phyloP scores from a whole-genome alignment of 441 rosid species.

The Pelargonium fulgidum region DNA sequence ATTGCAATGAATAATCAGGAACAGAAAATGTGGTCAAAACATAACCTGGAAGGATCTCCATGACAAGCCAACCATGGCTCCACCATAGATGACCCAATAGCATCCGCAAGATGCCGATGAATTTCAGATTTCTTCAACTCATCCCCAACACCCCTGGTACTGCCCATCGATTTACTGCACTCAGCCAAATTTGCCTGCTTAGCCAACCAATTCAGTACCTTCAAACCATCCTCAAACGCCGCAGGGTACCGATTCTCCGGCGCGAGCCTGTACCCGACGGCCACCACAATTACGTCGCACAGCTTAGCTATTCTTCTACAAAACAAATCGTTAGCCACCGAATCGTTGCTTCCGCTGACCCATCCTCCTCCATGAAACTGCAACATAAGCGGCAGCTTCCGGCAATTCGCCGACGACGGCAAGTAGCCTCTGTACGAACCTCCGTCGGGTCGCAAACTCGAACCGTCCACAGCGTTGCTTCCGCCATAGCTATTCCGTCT shows the following conservation, averaged over 20 bases:
- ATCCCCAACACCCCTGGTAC: conserved; percentile 20
- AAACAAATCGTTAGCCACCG: conserved; percentile 73
- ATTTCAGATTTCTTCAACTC: conserved; percentile 62
- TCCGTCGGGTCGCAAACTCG: conserved; percentile 38
- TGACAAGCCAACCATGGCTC: conserved; percentile 98
- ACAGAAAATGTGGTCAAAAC: conserved; percentile 5
- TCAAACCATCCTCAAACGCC: conserved; percentile 74
- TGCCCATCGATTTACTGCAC: conserved; percentile 71
- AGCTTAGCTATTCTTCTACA: conserved; percentile 71
- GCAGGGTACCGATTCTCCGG: conserved; percentile 87
- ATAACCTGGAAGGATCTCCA: conserved; percentile 86
- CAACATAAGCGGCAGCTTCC: conserved; percentile 67
- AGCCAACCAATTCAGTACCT: conserved; percentile 81
- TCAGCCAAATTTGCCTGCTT: conserved; percentile 91
- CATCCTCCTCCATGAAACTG: conserved; percentile 96
- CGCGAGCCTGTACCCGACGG: conserved; percentile 82
- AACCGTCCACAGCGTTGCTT: conserved; percentile 32
- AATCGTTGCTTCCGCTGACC: conserved; percentile 87
- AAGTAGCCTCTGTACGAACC: conserved; percentile 58
- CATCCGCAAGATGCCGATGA: conserved; percentile 60
- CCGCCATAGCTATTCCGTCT: conserved; percentile 56
- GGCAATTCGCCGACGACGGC: conserved; percentile 34
- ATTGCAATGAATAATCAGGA: neutral
- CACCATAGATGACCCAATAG: conserved; percentile 89
- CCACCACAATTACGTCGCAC: conserved; percentile 78